Evolutionary conservation across 768 basidiomycete species (phyloP), one percentile per base, ranked within the genome.

Genomic region (Termitomyces sp.): DNA sequence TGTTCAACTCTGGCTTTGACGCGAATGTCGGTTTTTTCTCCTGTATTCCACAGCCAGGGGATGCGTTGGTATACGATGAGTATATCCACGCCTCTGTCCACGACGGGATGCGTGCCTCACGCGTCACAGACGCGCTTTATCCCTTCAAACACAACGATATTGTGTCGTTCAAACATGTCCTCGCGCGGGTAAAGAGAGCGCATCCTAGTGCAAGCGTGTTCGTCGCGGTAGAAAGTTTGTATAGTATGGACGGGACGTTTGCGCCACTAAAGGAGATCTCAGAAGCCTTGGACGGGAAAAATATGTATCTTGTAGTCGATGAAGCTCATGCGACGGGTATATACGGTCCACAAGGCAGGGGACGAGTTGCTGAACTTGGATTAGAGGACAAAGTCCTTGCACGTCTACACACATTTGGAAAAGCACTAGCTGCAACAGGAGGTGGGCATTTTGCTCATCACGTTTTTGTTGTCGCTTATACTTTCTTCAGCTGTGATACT

Each of bases 231-330:
- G 96, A 98, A 77, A 87, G 85, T 38, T 70, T 98, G 46, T 98
- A 98, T 64, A 91, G 88, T 57, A 98, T 98, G 96, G 96, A 98
- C 63, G 96, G 96, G 14, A 96, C 94, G 28, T 80, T 96, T 58
- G 80, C 88, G 0, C 94, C 93, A 0, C 75, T 98, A 30, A 54
- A 54, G 16, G 81, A 82, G 44, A 85, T 97, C 48, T 81, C 87
- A 36, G 78, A 81, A 28, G 65, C 80, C 3, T 65, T 93, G 45
- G 84, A 92, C 28, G 75, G 63, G 18, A 79, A 80, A 3, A 89
- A 89, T 66, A 85, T 77, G 26, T 84, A 89, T 68, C 72, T 97
- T 13, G 70, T 97, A 16, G 86, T 98, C 0, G 96, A 98, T 59
- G 95, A 97, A 68, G 96, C 96, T 0, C 96, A 98, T 70, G 83